Evolutionary conservation across 176 grass and related monocot genomes (phyloP), one percentile per base, ranked within the genome.

Genomic region (Aegilops tauschii): DNA sequence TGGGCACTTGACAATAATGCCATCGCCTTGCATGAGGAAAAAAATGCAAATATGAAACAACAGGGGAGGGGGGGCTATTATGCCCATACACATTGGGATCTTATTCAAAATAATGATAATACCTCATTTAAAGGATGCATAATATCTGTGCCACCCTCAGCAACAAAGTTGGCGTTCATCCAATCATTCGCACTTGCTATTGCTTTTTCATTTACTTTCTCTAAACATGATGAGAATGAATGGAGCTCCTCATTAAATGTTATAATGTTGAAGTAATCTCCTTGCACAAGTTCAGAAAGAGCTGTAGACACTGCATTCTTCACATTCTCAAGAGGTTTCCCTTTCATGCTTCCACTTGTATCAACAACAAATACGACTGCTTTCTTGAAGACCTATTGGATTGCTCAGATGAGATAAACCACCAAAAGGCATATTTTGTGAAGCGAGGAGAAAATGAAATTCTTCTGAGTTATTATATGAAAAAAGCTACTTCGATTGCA

Each of bases 311-410:
- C 61, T 0, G 92, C 92, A 83, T 89, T 80, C 81, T 90, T 96
- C 56, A 99, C 94, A 83, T 95, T 93, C 80, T 99, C 90, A 65
- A 99, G 89, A 87, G 94, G 92, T 65, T 90, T 94, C 58, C 94
- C 94, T 86, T 87, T 85, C 97, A 99, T 99, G 90, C 97, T 99
- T 82, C 82, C 89, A 94, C 97, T 99, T 86, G 94, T 81, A 90
- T 99, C 97, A 90, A 99, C 80, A 75, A 99, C 65, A 90, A 96
- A 99, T 76, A 96, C 90, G 13, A 93, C 87, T 89, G 93, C 89
- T 79, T 89, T 94, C 90, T 34, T 92, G 86, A 96, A 96, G 65
- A 92, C 89, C 94, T 99, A 84, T 88, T 78, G 63, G 50, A 83
- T 77, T 82, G 73, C 18, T 74, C 12, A 42, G 28, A 70, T 69